These are phyloP conservation scores for Wickerhamiella nectarea DNA, from an alignment of 805 yeast species.

Conservation along the genomic window DNA sequence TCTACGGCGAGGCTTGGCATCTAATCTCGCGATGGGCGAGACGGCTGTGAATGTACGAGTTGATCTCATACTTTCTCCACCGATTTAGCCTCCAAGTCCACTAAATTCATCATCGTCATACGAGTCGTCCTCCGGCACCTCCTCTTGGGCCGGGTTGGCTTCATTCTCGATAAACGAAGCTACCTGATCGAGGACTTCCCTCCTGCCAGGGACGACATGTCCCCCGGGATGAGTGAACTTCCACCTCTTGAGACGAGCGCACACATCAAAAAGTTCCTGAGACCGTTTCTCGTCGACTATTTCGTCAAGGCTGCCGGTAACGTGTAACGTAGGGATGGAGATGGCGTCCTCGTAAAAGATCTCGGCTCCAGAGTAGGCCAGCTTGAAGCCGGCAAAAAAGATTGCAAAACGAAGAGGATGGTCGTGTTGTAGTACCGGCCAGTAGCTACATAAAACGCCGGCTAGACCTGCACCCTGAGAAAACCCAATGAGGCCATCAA, in stretches of 20 bases:
- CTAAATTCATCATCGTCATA: neutral
- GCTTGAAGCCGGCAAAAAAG: constrained; percentile 50
- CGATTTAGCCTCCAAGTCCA: too few species aligned
- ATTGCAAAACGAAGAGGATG: constrained; percentile 59
- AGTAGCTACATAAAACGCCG: constrained; percentile 50
- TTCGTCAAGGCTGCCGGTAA: constrained; percentile 77
- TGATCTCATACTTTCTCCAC: too few species aligned
- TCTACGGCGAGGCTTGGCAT: too few species aligned
- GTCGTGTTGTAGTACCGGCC: constrained; percentile 39
- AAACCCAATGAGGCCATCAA: constrained; percentile 80
- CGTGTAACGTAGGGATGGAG: constrained; percentile 43
- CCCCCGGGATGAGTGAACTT: constrained; percentile 84
- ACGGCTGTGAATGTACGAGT: too few species aligned
- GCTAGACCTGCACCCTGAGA: constrained; percentile 90
- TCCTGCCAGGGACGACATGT: constrained; percentile 87
- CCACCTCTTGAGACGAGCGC: constrained; percentile 32
- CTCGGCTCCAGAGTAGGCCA: constrained; percentile 6
- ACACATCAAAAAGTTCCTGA: constrained; percentile 41
- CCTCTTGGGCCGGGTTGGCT: neutral
- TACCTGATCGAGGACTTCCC: constrained; percentile 32
- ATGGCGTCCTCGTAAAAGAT: constrained; percentile 24
- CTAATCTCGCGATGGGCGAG: too few species aligned
- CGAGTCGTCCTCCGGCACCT: neutral
- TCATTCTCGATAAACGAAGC: constrained; percentile 20
- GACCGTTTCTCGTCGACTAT: constrained; percentile 68